Evolutionary conservation across 2,329 filamentous ascomycete species (phyloP).

Genomic region (Leptographium wingfieldii): DNA sequence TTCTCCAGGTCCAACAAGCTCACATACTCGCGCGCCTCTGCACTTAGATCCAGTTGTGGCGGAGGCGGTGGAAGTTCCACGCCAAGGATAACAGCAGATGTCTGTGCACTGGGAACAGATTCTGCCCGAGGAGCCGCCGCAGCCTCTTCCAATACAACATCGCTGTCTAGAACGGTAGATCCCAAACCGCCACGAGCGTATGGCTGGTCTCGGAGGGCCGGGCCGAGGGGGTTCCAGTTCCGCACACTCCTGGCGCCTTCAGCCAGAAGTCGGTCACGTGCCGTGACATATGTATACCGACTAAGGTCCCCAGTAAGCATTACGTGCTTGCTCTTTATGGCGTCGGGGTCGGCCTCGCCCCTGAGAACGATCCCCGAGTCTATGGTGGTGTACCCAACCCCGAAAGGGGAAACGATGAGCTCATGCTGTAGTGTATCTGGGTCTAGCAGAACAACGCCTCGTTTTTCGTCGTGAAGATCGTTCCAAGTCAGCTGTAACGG

Average conservation of each 20-base stretch:
- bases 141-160: not conserved
- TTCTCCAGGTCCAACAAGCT: not conserved
- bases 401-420: slow-evolving; percentile 17
- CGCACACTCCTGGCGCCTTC: slow-evolving; percentile 18
- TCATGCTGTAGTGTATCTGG: slow-evolving; percentile 18
- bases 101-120: not conserved
- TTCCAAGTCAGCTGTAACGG: slow-evolving; percentile 21
- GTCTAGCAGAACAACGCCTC: slow-evolving; percentile 18
- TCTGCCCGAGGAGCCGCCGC: not conserved
- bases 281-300: slow-evolving; percentile 15
- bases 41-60: not conserved
- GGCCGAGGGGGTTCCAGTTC: slow-evolving; percentile 14
- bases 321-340: slow-evolving; percentile 17
- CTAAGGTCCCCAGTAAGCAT: slow-evolving; percentile 19
- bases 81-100: not conserved
- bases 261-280: slow-evolving; percentile 17
- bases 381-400: slow-evolving; percentile 15
- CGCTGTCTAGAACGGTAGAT: not conserved
- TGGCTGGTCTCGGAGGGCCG: slow-evolving; percentile 3
- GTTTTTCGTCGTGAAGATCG: slow-evolving; percentile 18
- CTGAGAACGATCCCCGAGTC: slow-evolving; percentile 14
- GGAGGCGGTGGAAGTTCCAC: not conserved
- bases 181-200: not conserved
- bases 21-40: not conserved
- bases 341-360: slow-evolving; percentile 9